Evolutionary conservation across 805 yeast species (phyloP).

Genomic region (Candida ulmi): DNA sequence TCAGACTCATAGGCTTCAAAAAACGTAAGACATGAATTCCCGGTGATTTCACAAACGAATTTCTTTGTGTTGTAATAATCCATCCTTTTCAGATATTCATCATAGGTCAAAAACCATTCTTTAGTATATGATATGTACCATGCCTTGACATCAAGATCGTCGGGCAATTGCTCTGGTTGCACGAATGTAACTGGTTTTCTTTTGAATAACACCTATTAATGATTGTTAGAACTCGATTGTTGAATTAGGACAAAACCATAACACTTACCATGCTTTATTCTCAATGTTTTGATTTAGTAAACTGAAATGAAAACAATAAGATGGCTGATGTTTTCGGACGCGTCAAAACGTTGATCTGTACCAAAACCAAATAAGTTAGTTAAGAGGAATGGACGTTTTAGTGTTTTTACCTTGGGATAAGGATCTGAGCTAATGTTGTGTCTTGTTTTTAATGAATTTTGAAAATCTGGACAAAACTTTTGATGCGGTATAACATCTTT

Average conservation of each 20-base stretch:
- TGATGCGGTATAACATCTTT: neutral
- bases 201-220: constrained; percentile 67
- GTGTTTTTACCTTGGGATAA: neutral
- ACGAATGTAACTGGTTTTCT: constrained; percentile 62
- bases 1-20: constrained; percentile 86
- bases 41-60: constrained; percentile 94
- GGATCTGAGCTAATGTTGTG: neutral
- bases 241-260: no score
- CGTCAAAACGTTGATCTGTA: no score
- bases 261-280: neutral
- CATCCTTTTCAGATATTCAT: constrained; percentile 64
- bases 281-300: no score
- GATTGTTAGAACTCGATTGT: constrained; percentile 5
- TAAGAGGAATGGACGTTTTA: neutral
- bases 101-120: constrained; percentile 81
- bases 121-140: constrained; percentile 81
- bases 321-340: no score
- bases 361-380: no score
- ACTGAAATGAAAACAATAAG: no score
- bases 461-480: constrained; percentile 1
- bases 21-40: constrained; percentile 84
- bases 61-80: constrained; percentile 70
- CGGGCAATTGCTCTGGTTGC: constrained; percentile 53
- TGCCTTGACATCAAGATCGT: constrained; percentile 53
- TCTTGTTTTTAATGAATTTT: neutral